Evolutionary conservation across 1,284 basidiomycete species (phyloP).

Genomic region (Trametes polyzona): DNA sequence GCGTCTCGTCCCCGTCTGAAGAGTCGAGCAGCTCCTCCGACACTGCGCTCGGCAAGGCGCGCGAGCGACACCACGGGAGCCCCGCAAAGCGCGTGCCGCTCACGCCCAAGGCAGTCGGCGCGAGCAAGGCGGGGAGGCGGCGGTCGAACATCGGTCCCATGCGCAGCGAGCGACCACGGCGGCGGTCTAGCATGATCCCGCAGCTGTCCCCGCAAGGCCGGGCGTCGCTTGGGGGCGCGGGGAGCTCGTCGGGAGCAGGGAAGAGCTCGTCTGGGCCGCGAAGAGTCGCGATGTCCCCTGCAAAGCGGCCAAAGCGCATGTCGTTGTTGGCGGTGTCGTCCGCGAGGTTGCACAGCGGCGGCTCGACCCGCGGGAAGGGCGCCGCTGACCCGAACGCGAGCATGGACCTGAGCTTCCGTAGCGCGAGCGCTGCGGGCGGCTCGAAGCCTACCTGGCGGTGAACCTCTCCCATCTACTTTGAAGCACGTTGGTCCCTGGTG

Average conservation of each 20-base stretch:
- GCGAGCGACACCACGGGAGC: conserved; percentile 45
- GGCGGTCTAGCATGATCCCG: conserved; percentile 79
- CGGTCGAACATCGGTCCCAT: conserved; percentile 75
- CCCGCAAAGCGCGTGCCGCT: conserved; percentile 51
- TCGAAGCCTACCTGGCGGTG: conserved; percentile 26
- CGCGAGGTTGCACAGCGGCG: conserved; percentile 35
- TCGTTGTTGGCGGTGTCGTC: conserved; percentile 52
- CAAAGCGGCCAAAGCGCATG: conserved; percentile 63
- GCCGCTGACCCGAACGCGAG: conserved; percentile 51
- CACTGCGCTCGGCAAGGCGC: conserved; percentile 42
- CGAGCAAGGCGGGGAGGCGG: conserved; percentile 50
- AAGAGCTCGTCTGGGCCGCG: conserved; percentile 33
- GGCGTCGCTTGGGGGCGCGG: conserved; percentile 28
- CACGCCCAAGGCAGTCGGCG: conserved; percentile 46
- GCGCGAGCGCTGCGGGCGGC: conserved; percentile 30
- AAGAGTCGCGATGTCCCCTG: conserved; percentile 49
- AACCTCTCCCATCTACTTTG: background rate
- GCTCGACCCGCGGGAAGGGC: conserved; percentile 37
- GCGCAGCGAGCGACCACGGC: conserved; percentile 67
- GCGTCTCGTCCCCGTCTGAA: conserved; percentile 33
- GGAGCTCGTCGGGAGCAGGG: conserved; percentile 17
- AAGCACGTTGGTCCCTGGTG: background rate
- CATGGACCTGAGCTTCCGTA: conserved; percentile 50
- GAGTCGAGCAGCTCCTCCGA: conserved; percentile 31
- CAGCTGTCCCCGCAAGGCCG: conserved; percentile 51